Base-by-base conservation (phyloP, 192 early-diverging fungal species). In the Coemansia sp. region DNA sequence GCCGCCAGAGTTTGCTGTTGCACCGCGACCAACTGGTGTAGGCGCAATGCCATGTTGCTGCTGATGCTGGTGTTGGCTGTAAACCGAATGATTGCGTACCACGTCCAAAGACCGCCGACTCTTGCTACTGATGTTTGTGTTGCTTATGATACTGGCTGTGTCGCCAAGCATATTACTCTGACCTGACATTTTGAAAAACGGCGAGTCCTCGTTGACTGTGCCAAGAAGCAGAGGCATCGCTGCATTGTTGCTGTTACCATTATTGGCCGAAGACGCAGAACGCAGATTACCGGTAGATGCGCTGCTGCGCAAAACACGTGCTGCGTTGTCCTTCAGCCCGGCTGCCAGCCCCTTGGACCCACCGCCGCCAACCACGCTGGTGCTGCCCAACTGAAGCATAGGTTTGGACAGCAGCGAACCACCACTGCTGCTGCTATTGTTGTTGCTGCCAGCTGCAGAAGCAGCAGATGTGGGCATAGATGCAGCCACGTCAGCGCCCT, bases 321-420 rank as follows among this genome's bases (percentile, higher is more conserved):
- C 70, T 4, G 78, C 78, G 54, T 81, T 81, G 69, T 72, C 78
- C 48, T 81, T 81, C 48, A 81, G 67, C 20, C 78, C 78, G 0
- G 78, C 78, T 25, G 78, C 78, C 68, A 81, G 60, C 3, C 78
- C 78, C 64, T 72, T 68, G 4, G 78, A 61, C 3, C 60, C 60
- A 4, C 65, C 56, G 12, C 60, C 60, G 6, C 68, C 60, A 7
- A 64, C 51, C 0, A 56, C 60, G 54, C 72, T 80, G 12, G 60
- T 22, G 52, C 61, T 73, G 25, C 70, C 76, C 51, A 55, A 31
- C 48, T 2, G 30, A 51, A 40, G 42, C 58, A 33, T 4, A 20
- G 20, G 25, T 16, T 16, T 32, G 12, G 31, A 5, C 51, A 30
- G 29, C 51, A 54, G 29, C 51, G 22, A 20, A 16, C 49, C 22